phyloP scores from a whole-genome alignment of 2,329 filamentous ascomycete species.

The Penicillium verrucosum region DNA sequence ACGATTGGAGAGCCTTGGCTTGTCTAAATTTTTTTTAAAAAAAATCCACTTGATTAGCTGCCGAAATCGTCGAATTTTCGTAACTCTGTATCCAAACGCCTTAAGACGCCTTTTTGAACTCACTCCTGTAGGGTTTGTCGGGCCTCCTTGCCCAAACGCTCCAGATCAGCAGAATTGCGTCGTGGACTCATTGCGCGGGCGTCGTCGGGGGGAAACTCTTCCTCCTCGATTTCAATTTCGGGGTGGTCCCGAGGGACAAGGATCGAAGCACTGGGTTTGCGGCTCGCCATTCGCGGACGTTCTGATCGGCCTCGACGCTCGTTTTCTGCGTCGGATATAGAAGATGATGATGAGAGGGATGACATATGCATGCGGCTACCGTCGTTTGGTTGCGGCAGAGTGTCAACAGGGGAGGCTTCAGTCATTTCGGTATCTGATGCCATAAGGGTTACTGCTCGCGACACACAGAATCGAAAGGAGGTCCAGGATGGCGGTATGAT shows the following conservation, averaged over 20 bases:
- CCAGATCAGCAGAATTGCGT: constrained; percentile 84
- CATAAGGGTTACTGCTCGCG: constrained; percentile 29
- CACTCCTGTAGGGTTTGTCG: constrained; percentile 62
- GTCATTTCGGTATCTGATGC: constrained; percentile 37
- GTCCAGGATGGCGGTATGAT: constrained; percentile 22
- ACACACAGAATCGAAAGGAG: constrained; percentile 16
- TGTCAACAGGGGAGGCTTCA: constrained; percentile 39
- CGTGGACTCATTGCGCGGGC: constrained; percentile 92
- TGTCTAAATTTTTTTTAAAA: constrained; percentile 56
- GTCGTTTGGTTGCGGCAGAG: constrained; percentile 41
- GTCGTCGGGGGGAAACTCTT: constrained; percentile 79
- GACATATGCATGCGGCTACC: constrained; percentile 40
- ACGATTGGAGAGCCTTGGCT: constrained; percentile 83
- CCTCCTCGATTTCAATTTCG: constrained; percentile 68
- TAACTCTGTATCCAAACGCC: neutral
- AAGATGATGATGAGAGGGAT: constrained; percentile 46
- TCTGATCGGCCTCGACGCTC: constrained; percentile 46
- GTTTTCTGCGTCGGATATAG: constrained; percentile 47
- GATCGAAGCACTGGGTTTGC: constrained; percentile 78
- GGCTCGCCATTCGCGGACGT: constrained; percentile 66
- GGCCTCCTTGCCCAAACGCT: constrained; percentile 80
- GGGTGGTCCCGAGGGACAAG: constrained; percentile 75
- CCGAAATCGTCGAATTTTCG: neutral
- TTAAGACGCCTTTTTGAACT: constrained; percentile 29
- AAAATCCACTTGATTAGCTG: neutral